phyloP scores from a whole-genome alignment of 768 basidiomycete species.

The Wakefieldia striispora region DNA sequence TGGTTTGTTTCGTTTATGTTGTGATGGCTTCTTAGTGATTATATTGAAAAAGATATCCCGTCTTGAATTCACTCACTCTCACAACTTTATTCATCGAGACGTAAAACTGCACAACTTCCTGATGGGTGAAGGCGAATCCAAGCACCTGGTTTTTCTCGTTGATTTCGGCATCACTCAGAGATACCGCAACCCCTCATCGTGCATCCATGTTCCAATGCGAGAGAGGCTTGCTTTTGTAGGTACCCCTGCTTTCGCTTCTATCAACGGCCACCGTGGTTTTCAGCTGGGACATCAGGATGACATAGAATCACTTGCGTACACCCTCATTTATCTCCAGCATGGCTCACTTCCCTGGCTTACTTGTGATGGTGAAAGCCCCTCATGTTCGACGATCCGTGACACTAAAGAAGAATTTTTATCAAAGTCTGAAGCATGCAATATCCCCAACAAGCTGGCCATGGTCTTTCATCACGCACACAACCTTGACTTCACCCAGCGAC shows the following conservation, averaged over 20 bases:
- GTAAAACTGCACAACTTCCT: constrained; percentile 8
- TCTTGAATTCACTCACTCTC: constrained; percentile 4
- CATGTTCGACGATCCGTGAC: background rate
- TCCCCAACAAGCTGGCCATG: background rate
- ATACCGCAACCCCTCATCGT: background rate
- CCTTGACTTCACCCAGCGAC: background rate
- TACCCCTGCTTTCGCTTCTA: background rate
- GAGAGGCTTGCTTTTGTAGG: background rate
- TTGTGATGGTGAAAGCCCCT: background rate
- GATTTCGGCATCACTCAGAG: constrained; percentile 5
- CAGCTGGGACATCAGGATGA: background rate
- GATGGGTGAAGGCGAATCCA: background rate
- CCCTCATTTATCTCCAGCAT: background rate
- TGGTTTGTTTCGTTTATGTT: background rate
- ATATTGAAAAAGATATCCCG: background rate
- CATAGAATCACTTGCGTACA: background rate
- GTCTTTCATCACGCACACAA: background rate
- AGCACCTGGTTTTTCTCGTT: background rate
- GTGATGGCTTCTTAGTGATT: background rate
- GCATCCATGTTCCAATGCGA: background rate
- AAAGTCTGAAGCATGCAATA: background rate
- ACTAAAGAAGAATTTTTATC: background rate
- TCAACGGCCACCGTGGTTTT: background rate
- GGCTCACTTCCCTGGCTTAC: constrained; percentile 2
- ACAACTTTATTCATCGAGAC: constrained; percentile 1